A percentile compares a stretch with the other conserved stretches of the same genome.
Conservation (phyloP, 2,329 filamentous ascomycete genomes). For the Fusarium cicatricum region DNA sequence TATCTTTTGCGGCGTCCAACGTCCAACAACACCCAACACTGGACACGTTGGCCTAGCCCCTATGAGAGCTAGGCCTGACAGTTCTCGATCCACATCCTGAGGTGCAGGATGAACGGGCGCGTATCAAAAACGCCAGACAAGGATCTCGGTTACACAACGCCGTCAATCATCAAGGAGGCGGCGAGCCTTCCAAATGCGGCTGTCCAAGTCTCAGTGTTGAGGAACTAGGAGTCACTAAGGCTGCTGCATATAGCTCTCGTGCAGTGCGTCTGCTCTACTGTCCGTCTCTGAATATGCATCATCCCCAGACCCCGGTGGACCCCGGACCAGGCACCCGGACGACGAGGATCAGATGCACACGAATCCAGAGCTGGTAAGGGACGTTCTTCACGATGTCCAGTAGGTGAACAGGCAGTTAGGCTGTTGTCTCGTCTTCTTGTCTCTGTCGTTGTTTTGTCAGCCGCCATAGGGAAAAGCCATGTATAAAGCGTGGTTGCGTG, state of each 20-base stretch:
- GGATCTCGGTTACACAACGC: conserved; percentile 27
- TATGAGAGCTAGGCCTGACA: background rate
- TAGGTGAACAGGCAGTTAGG: background rate
- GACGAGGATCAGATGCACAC: conserved; percentile 36
- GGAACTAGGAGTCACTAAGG: conserved; percentile 3
- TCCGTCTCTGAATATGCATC: conserved; percentile 21
- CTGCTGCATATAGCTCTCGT: conserved; percentile 18
- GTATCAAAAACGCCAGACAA: conserved; percentile 15
- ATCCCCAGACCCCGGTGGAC: conserved; percentile 9
- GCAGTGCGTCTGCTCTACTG: conserved; percentile 1
- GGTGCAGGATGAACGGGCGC: conserved; percentile 19
- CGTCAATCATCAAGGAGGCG: conserved; percentile 22
- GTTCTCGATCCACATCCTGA: conserved; percentile 20
- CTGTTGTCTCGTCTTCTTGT: conserved; percentile 19
- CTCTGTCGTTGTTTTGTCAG: conserved; percentile 5
- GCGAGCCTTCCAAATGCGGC: conserved; percentile 11
- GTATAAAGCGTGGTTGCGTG: conserved; percentile 27
- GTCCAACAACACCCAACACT: background rate
- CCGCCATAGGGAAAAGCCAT: conserved; percentile 5
- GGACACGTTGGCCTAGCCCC: conserved; percentile 2
- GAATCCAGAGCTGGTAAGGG: conserved; percentile 35
- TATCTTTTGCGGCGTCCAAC: conserved; percentile 8
- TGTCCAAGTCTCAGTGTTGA: conserved; percentile 10
- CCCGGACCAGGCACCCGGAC: conserved; percentile 14
- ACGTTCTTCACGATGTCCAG: conserved; percentile 24